Evolutionary conservation across 1,284 basidiomycete genomes (phyloP), one percentile per base, ranked within the genome.

Genomic region (Taiwanofungus camphoratus): DNA sequence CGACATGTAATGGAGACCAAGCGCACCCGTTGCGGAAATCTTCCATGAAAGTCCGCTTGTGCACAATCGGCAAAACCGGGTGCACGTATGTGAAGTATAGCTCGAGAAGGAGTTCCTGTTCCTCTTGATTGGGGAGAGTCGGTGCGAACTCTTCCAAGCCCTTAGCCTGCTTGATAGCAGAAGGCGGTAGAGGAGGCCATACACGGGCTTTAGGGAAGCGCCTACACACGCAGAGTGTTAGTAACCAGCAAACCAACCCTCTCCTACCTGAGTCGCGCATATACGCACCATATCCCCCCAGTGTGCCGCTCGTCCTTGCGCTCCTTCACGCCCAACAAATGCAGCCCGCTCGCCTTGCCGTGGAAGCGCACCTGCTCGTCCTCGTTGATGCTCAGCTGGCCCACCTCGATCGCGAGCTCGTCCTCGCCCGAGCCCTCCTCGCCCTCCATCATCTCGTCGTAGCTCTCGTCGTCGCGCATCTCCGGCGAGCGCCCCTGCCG

Each of bases 311-410:
- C 69, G 55, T 86, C 82, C 38, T 69, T 56, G 20, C 76, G 69
- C 42, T 79, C 76, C 42, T 75, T 77, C 52, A 70, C 69, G 12
- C 79, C 79, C 39, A 92, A 66, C 41, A 92, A 68, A 60, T 92
- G 81, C 48, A 92, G 61, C 1, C 89, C 90, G 44, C 85, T 88
- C 5, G 78, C 82, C 59, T 87, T 86, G 26, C 85, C 84, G 54
- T 89, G 85, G 60, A 81, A 88, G 20, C 86, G 68, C 13, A 92
- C 79, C 59, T 92, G 81, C 50, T 73, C 73, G 44, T 92, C 84
- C 65, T 92, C 89, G 55, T 92, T 89, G 53, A 92, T 58, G 49
- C 84, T 88, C 46, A 92, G 67, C 61, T 92, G 88, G 3, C 90
- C 89, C 4, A 91, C 73, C 26, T 87, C 87, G 51, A 82, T 77